Percentiles rank a stretch among this genome's conserved stretches.
Evolutionary conservation across 2,329 filamentous ascomycete species (phyloP).

Genomic region (Amphichorda felina): DNA sequence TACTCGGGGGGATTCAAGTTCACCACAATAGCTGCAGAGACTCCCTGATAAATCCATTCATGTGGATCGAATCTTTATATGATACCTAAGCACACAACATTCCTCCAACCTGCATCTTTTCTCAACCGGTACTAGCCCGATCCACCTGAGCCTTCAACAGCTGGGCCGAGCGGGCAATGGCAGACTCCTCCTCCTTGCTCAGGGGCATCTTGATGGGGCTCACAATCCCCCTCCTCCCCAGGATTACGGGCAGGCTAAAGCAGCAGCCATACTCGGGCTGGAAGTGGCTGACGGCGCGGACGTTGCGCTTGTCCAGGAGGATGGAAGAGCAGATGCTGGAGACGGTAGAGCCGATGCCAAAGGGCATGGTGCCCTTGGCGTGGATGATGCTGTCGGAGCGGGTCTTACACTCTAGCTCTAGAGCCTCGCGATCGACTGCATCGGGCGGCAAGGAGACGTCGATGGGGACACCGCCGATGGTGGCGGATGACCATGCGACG

Average conservation of each 20-base stretch:
- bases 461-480: conserved; percentile 8
- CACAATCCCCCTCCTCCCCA: conserved; percentile 27
- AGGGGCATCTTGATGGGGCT: conserved; percentile 2
- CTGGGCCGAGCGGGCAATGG: conserved; percentile 3
- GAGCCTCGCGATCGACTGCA: conserved; percentile 15
- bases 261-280: conserved; percentile 33
- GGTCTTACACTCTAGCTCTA: conserved; percentile 29
- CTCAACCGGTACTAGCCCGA: not conserved
- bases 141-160: conserved; percentile 1
- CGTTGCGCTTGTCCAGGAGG: conserved; percentile 30
- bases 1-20: too few relatives aligned
- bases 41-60: too few relatives aligned
- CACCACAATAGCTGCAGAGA: too few relatives aligned
- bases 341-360: conserved; percentile 35
- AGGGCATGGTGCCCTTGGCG: conserved; percentile 36
- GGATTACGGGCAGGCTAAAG: conserved; percentile 33
- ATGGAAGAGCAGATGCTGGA: conserved; percentile 37
- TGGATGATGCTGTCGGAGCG: conserved; percentile 32
- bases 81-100: too few relatives aligned
- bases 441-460: conserved; percentile 3
- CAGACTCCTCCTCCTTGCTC: not conserved
- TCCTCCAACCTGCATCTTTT: too few relatives aligned
- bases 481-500: conserved; percentile 11
- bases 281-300: conserved; percentile 35
- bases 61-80: too few relatives aligned